A percentile compares a stretch with the other conserved stretches of the same genome.
phyloP scores from a whole-genome alignment of 805 yeast genomes.

The Nakazawaea wickerhamii region DNA sequence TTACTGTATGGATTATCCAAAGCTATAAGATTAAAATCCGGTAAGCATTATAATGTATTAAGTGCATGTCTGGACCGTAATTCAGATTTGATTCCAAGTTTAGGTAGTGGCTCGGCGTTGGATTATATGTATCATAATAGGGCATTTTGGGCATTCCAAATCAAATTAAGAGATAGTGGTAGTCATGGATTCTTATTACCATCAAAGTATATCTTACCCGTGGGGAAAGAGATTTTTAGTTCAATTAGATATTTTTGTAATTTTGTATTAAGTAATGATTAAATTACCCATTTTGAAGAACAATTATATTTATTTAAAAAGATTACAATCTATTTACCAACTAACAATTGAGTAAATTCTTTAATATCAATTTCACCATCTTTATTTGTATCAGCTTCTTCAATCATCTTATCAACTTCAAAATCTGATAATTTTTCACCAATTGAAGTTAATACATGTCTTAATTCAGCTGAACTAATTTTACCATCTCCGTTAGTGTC shows the following conservation, averaged over 20 bases:
- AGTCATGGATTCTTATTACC: conserved; percentile 81
- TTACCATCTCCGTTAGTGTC: conserved; percentile 96
- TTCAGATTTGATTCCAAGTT: conserved; percentile 63
- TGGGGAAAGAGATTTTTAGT: conserved; percentile 67
- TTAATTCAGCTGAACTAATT: conserved; percentile 92
- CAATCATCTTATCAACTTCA: conserved; percentile 95
- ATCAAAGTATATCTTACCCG: conserved; percentile 61
- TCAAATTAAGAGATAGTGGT: conserved; percentile 78
- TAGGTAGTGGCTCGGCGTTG: conserved; percentile 75
- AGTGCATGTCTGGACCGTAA: conserved; percentile 81
- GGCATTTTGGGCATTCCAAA: conserved; percentile 80
- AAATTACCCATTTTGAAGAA: no score
- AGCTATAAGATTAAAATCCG: conserved; percentile 58
- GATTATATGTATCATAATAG: conserved; percentile 81
- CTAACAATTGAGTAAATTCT: conserved; percentile 88
- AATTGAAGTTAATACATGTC: conserved; percentile 94
- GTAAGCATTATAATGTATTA: conserved; percentile 60
- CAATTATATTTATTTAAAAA: no score
- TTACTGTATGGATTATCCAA: conserved; percentile 77
- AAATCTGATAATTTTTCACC: conserved; percentile 96
- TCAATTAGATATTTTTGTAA: conserved; percentile 64
- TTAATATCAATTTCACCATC: conserved; percentile 97
- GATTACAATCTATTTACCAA: conserved; percentile 55
- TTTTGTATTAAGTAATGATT: conserved; percentile 28
- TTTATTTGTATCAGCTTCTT: conserved; percentile 91